These are phyloP conservation scores for Rosa lucieae DNA, from an alignment of 306 rosid species.

Conservation along the genomic window DNA sequence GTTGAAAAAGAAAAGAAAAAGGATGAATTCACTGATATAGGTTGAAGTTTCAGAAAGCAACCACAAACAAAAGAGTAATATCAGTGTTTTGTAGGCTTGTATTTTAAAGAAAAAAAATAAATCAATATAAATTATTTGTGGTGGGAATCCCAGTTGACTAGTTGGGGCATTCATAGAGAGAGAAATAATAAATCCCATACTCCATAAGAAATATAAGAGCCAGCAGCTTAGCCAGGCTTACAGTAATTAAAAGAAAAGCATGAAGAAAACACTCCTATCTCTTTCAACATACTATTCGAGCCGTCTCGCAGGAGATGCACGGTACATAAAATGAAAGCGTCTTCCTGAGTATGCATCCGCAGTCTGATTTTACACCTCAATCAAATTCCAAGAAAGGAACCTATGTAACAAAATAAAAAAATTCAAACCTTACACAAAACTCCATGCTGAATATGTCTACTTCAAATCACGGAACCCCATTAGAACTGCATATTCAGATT, in stretches of 20 bases:
- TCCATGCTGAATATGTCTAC: constrained; percentile 61
- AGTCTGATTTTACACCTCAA: constrained; percentile 63
- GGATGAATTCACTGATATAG: background rate
- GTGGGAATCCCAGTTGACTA: constrained; percentile 55
- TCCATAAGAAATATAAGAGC: constrained; percentile 41
- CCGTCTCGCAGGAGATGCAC: constrained; percentile 50
- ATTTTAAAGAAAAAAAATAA: constrained; percentile 30
- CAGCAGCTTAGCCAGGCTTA: constrained; percentile 56
- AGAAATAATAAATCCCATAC: constrained; percentile 36
- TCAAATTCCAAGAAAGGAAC: constrained; percentile 59
- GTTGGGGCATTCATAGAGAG: constrained; percentile 40
- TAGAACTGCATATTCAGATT: constrained; percentile 67
- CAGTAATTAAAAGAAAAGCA: constrained; percentile 38
- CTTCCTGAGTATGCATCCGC: constrained; percentile 38
- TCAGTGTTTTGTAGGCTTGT: constrained; percentile 22
- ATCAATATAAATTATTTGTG: constrained; percentile 47
- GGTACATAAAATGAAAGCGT: constrained; percentile 61
- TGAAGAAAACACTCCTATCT: constrained; percentile 44
- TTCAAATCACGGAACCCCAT: constrained; percentile 64
- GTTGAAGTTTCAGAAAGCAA: background rate
- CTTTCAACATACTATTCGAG: constrained; percentile 48
- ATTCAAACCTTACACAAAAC: constrained; percentile 67
- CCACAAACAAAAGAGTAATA: background rate
- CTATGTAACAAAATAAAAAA: constrained; percentile 50
- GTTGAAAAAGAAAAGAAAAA: background rate